These are phyloP conservation scores for Blastocystis hominis DNA, from an alignment of 352 stramenopile genomes.

Conservation along the genomic window DNA sequence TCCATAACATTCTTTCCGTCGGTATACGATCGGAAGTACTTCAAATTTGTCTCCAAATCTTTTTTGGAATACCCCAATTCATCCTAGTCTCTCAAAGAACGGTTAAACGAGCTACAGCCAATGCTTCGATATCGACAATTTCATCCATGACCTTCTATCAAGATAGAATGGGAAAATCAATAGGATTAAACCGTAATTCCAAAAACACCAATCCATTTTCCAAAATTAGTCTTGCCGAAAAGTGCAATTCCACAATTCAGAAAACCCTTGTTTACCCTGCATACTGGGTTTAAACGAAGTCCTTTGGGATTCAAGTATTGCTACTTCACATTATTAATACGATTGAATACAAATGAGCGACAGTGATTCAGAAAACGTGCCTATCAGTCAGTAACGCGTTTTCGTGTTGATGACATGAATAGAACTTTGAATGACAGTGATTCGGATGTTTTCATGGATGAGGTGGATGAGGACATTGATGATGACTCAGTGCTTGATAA, in stretches of 20 bases:
- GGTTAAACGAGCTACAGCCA: background rate
- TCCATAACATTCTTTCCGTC: constrained; percentile 29
- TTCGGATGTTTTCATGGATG: background rate
- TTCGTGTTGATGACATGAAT: background rate
- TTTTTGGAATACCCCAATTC: constrained; percentile 31
- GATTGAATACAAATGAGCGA: background rate
- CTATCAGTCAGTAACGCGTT: constrained; percentile 1
- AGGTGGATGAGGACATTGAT: constrained; percentile 44
- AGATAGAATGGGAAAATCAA: background rate
- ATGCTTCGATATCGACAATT: background rate
- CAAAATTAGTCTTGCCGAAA: background rate
- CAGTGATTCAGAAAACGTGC: constrained; percentile 41
- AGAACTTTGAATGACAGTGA: constrained; percentile 20
- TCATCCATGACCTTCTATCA: background rate
- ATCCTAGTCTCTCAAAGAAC: background rate
- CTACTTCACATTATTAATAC: no score
- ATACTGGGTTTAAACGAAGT: no score
- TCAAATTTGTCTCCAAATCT: constrained; percentile 20
- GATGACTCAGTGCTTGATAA: background rate
- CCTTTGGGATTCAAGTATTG: no score
- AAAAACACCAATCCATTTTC: no score
- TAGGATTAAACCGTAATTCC: no score
- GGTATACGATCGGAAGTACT: constrained; percentile 20
- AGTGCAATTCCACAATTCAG: background rate
- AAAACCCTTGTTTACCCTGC: no score